Evolutionary conservation across 441 rosid genomes (phyloP).

Genomic region (Raphanus hybrid): DNA sequence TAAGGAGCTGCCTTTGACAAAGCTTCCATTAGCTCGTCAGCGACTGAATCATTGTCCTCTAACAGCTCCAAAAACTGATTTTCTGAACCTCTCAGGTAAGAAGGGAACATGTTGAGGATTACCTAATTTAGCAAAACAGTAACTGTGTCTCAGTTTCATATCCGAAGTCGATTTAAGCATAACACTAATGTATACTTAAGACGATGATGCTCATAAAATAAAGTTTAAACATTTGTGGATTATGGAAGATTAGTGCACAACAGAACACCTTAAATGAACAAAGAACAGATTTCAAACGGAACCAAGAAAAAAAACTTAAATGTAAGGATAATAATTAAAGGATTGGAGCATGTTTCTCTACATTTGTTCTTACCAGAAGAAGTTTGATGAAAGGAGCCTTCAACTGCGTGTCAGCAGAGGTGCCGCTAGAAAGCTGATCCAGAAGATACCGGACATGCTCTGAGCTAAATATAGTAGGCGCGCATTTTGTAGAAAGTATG

Average conservation of each 20-base stretch:
- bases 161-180: slow-evolving; percentile 11
- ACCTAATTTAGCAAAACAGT: slow-evolving; percentile 50
- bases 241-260: slow-evolving; percentile 16
- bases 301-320: too few species aligned
- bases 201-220: neutral
- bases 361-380: slow-evolving; percentile 72
- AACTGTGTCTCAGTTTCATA: slow-evolving; percentile 19
- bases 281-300: slow-evolving; percentile 3
- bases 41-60: slow-evolving; percentile 52
- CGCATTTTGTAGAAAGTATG: slow-evolving; percentile 72
- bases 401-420: slow-evolving; percentile 45
- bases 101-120: slow-evolving; percentile 72
- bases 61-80: slow-evolving; percentile 55
- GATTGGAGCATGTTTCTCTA: neutral
- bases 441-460: slow-evolving; percentile 71
- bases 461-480: slow-evolving; percentile 70
- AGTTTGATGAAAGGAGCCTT: slow-evolving; percentile 65
- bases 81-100: slow-evolving; percentile 83
- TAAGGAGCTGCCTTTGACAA: slow-evolving; percentile 79
- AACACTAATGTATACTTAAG: slow-evolving; percentile 13
- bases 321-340: too few species aligned
- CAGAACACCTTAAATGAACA: slow-evolving; percentile 10
- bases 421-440: slow-evolving; percentile 55
- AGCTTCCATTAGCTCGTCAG: slow-evolving; percentile 60
- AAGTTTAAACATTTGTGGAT: slow-evolving; percentile 10